phyloP scores from a whole-genome alignment of 768 basidiomycete species.

The Serpula lacrymans region DNA sequence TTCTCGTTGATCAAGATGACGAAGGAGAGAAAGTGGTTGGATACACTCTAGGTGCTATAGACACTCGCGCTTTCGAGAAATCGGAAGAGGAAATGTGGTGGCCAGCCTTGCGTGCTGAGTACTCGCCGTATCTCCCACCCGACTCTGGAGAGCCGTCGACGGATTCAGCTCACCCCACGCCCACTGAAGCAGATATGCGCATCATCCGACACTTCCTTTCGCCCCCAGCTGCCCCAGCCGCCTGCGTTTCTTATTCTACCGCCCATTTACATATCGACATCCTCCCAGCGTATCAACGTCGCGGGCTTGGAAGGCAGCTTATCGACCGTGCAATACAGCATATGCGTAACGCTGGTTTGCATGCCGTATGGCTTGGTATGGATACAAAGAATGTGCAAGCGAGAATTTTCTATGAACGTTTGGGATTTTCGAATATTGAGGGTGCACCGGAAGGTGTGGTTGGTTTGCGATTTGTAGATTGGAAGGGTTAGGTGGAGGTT shows the following conservation, averaged over 20 bases:
- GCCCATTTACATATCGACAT: constrained; percentile 80
- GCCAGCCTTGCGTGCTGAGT: constrained; percentile 56
- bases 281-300: constrained; percentile 59
- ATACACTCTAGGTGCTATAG: constrained; percentile 64
- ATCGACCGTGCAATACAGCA: constrained; percentile 52
- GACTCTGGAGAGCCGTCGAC: constrained; percentile 12
- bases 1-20: constrained; percentile 53
- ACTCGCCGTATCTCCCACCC: constrained; percentile 31
- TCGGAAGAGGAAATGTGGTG: constrained; percentile 60
- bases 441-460: constrained; percentile 48
- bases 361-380: constrained; percentile 66
- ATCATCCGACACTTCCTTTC: constrained; percentile 35
- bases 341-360: constrained; percentile 43
- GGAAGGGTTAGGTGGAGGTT: constrained; percentile 13
- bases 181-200: constrained; percentile 14
- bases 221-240: constrained; percentile 41
- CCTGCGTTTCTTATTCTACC: constrained; percentile 60
- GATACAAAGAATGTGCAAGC: constrained; percentile 62
- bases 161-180: constrained; percentile 2
- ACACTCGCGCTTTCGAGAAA: constrained; percentile 63
- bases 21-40: constrained; percentile 53
- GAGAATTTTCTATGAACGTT: constrained; percentile 53
- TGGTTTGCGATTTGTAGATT: constrained; percentile 50
- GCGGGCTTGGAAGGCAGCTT: constrained; percentile 69
- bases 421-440: constrained; percentile 60